phyloP scores from a whole-genome alignment of 164 flowering plant genomes.

The Brasenia schreberi region DNA sequence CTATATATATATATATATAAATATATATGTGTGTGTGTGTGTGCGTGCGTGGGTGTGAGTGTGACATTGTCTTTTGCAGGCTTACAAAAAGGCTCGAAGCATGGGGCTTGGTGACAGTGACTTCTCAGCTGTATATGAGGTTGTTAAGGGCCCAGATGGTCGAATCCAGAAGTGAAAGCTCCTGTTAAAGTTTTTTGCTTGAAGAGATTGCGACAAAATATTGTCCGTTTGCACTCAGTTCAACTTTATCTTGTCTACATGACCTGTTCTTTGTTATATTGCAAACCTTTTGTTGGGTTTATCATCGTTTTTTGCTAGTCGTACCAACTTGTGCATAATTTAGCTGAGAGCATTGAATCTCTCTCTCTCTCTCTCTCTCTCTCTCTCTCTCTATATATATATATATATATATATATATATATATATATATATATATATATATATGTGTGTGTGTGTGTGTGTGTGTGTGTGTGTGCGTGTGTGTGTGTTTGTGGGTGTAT shows the following conservation, averaged over 20 bases:
- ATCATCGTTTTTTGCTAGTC: no score
- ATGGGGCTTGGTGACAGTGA: slow-evolving; percentile 79
- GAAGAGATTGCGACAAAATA: not conserved
- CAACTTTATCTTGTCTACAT: not conserved
- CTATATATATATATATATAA: no score
- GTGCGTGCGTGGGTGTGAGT: not conserved
- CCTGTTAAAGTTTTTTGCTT: not conserved
- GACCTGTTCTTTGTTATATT: not conserved
- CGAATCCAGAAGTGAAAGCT: not conserved
- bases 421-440: no score
- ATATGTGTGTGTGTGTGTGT: no score
- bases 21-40: not conserved
- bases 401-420: no score
- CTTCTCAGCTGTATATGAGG: slow-evolving; percentile 81
- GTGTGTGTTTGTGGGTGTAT: no score
- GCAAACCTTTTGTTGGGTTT: not conserved
- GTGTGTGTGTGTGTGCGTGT: no score
- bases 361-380: no score
- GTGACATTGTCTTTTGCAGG: slow-evolving; percentile 22
- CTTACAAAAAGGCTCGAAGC: slow-evolving; percentile 82
- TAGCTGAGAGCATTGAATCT: no score
- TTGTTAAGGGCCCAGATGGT: slow-evolving; percentile 20
- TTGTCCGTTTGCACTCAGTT: not conserved
- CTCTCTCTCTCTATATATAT: no score
- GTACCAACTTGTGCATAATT: no score